A percentile compares a stretch with the other conserved stretches of the same genome.
Conservation (phyloP, 352 stramenopile species). For the Globisporangium spinosum region DNA sequence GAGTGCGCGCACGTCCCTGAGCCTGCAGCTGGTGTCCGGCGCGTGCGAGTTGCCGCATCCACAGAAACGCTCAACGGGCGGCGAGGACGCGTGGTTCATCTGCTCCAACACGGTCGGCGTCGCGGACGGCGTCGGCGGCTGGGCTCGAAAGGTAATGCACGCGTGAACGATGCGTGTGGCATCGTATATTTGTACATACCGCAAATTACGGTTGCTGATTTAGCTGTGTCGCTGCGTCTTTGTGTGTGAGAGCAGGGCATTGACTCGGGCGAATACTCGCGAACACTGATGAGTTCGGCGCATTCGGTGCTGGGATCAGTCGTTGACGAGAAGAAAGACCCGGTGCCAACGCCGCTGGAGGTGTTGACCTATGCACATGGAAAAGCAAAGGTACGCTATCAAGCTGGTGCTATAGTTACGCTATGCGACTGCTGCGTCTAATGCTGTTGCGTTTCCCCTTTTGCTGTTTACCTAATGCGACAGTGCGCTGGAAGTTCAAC, state of each 20-base stretch:
- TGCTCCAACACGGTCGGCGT: slow-evolving; percentile 74
- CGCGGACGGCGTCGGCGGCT: slow-evolving; percentile 84
- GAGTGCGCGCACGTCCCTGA: slow-evolving; percentile 21
- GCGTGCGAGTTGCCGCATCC: slow-evolving; percentile 78
- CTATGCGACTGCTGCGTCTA: background rate
- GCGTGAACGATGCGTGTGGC: background rate
- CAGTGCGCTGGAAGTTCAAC: slow-evolving; percentile 82
- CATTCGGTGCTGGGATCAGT: slow-evolving; percentile 24
- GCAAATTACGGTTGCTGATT: background rate
- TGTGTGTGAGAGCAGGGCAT: slow-evolving; percentile 43
- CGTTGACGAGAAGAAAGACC: slow-evolving; percentile 16
- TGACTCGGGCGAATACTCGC: slow-evolving; percentile 86
- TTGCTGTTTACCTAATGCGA: background rate
- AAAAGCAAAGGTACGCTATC: slow-evolving; percentile 42
- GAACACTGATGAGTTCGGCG: slow-evolving; percentile 68
- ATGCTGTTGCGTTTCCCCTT: background rate
- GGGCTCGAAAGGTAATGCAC: slow-evolving; percentile 65
- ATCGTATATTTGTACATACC: background rate
- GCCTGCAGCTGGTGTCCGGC: slow-evolving; percentile 53
- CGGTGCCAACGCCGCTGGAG: slow-evolving; percentile 52
- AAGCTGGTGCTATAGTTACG: background rate
- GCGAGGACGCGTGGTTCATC: slow-evolving; percentile 87
- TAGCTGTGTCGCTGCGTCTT: background rate
- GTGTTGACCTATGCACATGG: slow-evolving; percentile 67
- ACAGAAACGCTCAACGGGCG: slow-evolving; percentile 77